Base-by-base conservation (phyloP, 345 rosid species). In the Clausena lansium region DNA sequence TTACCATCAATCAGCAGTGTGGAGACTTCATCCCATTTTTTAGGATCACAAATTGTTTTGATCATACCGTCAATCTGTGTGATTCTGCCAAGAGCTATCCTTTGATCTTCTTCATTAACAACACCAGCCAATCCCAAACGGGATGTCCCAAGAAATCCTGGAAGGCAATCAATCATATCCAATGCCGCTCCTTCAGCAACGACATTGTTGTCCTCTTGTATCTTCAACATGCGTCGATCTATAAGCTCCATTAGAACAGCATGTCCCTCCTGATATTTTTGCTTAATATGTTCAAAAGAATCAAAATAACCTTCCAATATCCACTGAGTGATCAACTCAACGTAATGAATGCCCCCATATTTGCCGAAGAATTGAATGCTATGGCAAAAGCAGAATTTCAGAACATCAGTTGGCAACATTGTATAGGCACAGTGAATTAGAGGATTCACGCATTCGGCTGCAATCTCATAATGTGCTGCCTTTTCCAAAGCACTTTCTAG, bases 231-330 rank as follows among this genome's bases (percentile, higher is more conserved):
- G 47, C 87, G 84, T 36, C 84, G 80, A 59, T 79, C 78, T 39
- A 79, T 82, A 67, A 92, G 88, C 80, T 86, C 78, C 87, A 87
- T 91, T 78, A 92, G 73, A 74, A 87, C 81, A 4, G 4, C 0
- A 65, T 89, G 91, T 20, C 89, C 95, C 0, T 80, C 71, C 17
- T 80, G 76, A 67, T 89, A 91, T 5, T 90, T 89, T 71, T 76
- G 66, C 61, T 83, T 84, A 10, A 89, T 73, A 28, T 77, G 67
- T 75, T 79, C 83, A 39, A 72, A 25, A 35, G 82, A 81, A 82
- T 66, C 90, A 58, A 91, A 88, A 65, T 76, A 88, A 62, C 95
- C 93, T 85, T 93, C 93, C 74, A 93, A 79, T n/a, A 89, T 85
- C 95, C 92, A 91, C 17, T 88, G 84, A 13, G 87, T 63, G 75